Evolutionary conservation across 768 basidiomycete genomes (phyloP), one percentile per base, ranked within the genome.

Genomic region (Collybia nuda): DNA sequence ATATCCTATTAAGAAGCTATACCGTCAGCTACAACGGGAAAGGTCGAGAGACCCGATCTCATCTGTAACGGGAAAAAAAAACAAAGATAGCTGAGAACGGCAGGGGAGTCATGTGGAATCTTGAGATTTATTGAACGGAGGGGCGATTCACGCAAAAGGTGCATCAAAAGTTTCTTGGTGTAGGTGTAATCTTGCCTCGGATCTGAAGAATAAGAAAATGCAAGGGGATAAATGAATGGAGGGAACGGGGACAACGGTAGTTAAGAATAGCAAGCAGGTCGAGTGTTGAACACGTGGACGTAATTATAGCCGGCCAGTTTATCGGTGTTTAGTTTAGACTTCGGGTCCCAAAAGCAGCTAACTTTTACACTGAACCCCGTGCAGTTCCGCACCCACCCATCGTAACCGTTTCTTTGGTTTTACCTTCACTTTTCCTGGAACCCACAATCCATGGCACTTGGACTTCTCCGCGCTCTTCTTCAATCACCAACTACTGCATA

Each of bases 71-170:
- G 54, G 51, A 56, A 57, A 55, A 39, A 26, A 36, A 54, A 46
- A 50, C 51, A 60, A 55, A 48, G 45, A 53, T 60, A 57, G 60
- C 60, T 61, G 32, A 14, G 7, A 5, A 28, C 7, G 2, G 32
- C 9, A n/a, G n/a, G n/a, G n/a, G n/a, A n/a, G n/a, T 53, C 58
- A 61, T 53, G 41, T 56, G 29, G 59, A 65, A 70, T 71, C 70
- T 71, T n/a, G n/a, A 68, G 70, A 71, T 71, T 65, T 67, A 67
- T 64, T 62, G 50, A 44, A 32, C 32, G 32, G 32, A 63, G 54
- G 56, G 48, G 44, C 19, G 63, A 62, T 65, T 63, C 56, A 48
- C 55, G 52, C 55, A 56, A 32, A n/a, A 32, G 32, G 32, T 32
- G 5, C 32, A 32, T 32, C 32, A 32, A 32, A 32, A 11, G 32